These are phyloP conservation scores for Fusarium brevicatenulatum DNA, from an alignment of 2,329 filamentous ascomycete species.

Conservation along the genomic window DNA sequence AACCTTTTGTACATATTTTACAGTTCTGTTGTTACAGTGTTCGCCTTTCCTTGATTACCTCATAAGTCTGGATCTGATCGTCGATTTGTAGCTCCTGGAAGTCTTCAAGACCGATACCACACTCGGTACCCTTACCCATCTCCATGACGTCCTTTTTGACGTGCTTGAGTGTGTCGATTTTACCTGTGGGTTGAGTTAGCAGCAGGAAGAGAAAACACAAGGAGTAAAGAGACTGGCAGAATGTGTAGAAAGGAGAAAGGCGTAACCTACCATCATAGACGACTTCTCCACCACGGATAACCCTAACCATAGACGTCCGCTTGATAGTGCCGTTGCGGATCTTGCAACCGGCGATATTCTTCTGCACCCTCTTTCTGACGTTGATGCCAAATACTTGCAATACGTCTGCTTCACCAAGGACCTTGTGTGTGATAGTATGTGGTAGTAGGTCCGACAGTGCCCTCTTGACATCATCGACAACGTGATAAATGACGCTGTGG, in stretches of 20 bases:
- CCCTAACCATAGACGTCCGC: constrained; percentile 71
- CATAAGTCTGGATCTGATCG: constrained; percentile 88
- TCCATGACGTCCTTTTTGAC: constrained; percentile 91
- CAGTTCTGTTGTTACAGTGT: constrained; percentile 53
- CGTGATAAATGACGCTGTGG: constrained; percentile 86
- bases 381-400: constrained; percentile 86
- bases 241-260: neutral
- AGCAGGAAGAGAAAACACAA: neutral
- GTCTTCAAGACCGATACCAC: constrained; percentile 83
- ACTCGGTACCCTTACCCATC: constrained; percentile 93
- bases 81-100: constrained; percentile 84
- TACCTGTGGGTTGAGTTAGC: constrained; percentile 63
- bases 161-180: constrained; percentile 84
- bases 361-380: constrained; percentile 73
- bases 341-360: constrained; percentile 86
- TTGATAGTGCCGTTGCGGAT: constrained; percentile 82
- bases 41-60: constrained; percentile 80
- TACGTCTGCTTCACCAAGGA: constrained; percentile 89
- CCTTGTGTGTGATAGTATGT: constrained; percentile 72
- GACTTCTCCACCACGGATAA: constrained; percentile 75
- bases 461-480: constrained; percentile 77
- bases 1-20: constrained; percentile 33
- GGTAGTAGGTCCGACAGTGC: constrained; percentile 76
- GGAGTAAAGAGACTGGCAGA: neutral
- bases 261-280: constrained; percentile 81